phyloP scores from a whole-genome alignment of 2,329 filamentous ascomycete species.

The Fusarium nygamai region DNA sequence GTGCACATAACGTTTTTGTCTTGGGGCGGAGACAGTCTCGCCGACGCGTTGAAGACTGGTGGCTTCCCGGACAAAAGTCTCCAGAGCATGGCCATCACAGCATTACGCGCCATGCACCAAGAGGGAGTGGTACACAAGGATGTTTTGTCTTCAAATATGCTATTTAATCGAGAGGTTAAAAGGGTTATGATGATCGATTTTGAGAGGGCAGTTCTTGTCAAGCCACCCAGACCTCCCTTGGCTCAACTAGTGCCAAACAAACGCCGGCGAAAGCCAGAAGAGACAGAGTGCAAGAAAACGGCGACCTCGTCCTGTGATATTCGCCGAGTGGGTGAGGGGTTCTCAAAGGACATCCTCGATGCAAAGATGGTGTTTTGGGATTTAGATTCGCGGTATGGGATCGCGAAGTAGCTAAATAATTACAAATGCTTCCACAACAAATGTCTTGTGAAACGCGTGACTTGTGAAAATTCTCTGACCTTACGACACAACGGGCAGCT shows the following conservation, averaged over 20 bases:
- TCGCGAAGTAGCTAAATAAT: background rate
- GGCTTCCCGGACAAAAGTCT: fast-evolving
- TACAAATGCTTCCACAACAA: background rate
- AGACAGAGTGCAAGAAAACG: too few relatives aligned
- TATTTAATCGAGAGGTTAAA: background rate
- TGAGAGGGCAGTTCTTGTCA: fast-evolving
- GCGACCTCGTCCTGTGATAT: too few relatives aligned
- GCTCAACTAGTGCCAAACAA: background rate
- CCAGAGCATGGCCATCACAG: fast-evolving
- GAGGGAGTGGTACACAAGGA: background rate
- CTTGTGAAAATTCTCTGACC: background rate
- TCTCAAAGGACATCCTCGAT: fast-evolving
- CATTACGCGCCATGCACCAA: background rate
- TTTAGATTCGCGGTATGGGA: background rate
- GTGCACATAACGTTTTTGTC: background rate
- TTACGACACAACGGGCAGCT: background rate
- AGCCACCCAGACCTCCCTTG: background rate
- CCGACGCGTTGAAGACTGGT: fast-evolving
- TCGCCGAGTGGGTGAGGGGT: too few relatives aligned
- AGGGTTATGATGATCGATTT: background rate
- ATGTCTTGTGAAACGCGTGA: background rate
- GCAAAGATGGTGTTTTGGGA: background rate
- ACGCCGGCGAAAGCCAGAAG: fast-evolving
- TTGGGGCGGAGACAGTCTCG: background rate
- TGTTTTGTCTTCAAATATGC: fast-evolving